Percentiles rank a stretch among this genome's conserved stretches.
Evolutionary conservation across 2,329 filamentous ascomycete species (phyloP).

Genomic region (Hypoxylon sp.): DNA sequence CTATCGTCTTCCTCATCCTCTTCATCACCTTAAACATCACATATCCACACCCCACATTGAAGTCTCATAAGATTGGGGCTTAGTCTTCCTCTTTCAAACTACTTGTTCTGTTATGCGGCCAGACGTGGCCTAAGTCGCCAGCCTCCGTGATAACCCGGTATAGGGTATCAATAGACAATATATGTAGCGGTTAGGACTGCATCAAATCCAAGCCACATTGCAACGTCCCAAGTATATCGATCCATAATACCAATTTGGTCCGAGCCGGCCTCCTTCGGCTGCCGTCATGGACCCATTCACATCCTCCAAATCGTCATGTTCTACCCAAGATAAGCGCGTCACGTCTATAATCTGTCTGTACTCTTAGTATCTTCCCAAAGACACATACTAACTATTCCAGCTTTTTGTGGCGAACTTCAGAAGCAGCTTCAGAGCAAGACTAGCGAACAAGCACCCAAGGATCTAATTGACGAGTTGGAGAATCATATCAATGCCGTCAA

Average conservation of each 20-base stretch:
- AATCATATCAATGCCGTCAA: conserved; percentile 53
- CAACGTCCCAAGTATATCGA: conserved; percentile 22
- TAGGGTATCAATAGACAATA: conserved; percentile 16
- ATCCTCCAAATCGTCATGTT: conserved; percentile 22
- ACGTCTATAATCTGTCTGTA: conserved; percentile 50
- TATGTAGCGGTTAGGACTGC: conserved; percentile 9
- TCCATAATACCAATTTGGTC: conserved; percentile 6
- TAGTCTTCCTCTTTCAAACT: neutral
- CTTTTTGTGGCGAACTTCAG: conserved; percentile 47
- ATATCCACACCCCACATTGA: neutral
- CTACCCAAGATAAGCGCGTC: conserved; percentile 50
- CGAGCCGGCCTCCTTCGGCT: neutral
- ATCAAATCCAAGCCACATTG: conserved; percentile 22
- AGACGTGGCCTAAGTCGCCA: conserved; percentile 11
- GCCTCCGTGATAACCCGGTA: conserved; percentile 14
- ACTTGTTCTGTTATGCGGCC: conserved; percentile 9
- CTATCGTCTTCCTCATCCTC: neutral
- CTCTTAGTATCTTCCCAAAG: conserved; percentile 23
- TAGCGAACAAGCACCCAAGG: conserved; percentile 44
- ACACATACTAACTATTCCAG: conserved; percentile 37
- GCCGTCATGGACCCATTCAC: conserved; percentile 34
- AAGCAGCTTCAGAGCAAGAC: conserved; percentile 46
- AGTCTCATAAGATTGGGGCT: neutral
- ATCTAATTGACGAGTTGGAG: conserved; percentile 57
- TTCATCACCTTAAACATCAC: neutral